These are phyloP conservation scores for Lasiodiplodia gonubiensis DNA, from an alignment of 2,329 filamentous ascomycete genomes.

Conservation along the genomic window DNA sequence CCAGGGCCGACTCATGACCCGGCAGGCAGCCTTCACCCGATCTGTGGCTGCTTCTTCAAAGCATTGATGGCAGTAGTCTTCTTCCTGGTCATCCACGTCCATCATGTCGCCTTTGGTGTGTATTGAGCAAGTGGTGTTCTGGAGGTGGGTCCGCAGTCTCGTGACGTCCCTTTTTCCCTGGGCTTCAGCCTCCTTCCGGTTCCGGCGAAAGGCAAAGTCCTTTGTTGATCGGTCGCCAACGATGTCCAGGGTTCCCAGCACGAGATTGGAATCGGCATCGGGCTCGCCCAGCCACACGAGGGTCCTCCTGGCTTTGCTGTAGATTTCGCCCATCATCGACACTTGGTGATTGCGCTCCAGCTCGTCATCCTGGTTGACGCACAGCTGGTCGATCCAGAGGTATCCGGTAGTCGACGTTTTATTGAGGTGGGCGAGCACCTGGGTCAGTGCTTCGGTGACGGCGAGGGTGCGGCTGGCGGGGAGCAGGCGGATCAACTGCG, in stretches of 20 bases:
- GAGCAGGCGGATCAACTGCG: constrained; percentile 6
- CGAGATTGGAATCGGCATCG: constrained; percentile 27
- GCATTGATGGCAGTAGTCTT: not conserved
- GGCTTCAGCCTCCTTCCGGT: not conserved
- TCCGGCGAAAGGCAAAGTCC: not conserved
- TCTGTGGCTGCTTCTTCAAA: not conserved
- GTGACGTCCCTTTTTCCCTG: not conserved
- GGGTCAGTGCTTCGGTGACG: constrained; percentile 23
- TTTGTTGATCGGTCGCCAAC: not conserved
- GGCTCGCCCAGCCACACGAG: constrained; percentile 32
- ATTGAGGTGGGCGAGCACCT: constrained; percentile 20
- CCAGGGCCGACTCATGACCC: constrained; percentile 8
- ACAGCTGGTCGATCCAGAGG: constrained; percentile 31
- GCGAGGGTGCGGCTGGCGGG: constrained; percentile 20
- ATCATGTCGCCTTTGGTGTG: constrained; percentile 2
- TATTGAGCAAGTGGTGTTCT: not conserved
- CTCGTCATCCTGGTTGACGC: constrained; percentile 30
- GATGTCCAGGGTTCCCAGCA: constrained; percentile 29
- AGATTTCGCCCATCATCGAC: constrained; percentile 26
- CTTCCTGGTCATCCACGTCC: not conserved
- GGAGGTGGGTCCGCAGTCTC: not conserved
- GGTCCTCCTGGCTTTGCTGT: constrained; percentile 6
- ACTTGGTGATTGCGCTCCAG: constrained; percentile 29
- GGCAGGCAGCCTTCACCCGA: not conserved
- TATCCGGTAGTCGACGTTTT: constrained; percentile 17